Evolutionary conservation across 257 asterid genomes (phyloP), one percentile per base, ranked within the genome.

Genomic region (Solanum megistacrolobum): DNA sequence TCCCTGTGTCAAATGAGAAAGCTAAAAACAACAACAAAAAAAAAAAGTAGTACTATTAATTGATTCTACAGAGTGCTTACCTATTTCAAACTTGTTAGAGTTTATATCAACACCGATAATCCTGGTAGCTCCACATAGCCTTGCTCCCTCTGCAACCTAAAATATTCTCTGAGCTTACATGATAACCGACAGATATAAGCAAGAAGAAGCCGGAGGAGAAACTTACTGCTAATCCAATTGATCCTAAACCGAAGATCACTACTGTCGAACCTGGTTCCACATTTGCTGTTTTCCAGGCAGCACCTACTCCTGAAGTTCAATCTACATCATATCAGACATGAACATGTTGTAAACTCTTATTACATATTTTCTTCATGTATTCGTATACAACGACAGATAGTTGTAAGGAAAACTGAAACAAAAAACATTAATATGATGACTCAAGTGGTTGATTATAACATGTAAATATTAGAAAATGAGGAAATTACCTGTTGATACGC

Each of bases 141-240:
- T 92, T 32, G 97, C 94, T 69, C 99, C 99, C 89, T 95, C 98
- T n/a, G 99, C 99, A 89, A 95, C 99, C 99, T 95, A 66, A 43
- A 72, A 60, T 7, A 5, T 20, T 20, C 73, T n/a, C 46, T 2
- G 13, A n/a, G 35, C 4, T 76, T 76, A 85, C 38, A 34, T 4
- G 9, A n/a, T 76, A 38, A 38, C 23, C 23, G 1, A 9, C 36
- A 41, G 6, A 55, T 4, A 27, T 38, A 31, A 68, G 29, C 81
- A 69, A 86, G 48, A 31, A 6, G 32, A 6, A 71, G 72, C 5
- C 2, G 34, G 72, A 71, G 41, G 65, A 43, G 65, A 27, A n/a
- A 43, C 38, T 23, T 93, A 94, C 98, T 21, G 98, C 98, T 88
- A 97, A 90, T 89, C 99, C 99, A 18, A 96, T 95, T 12, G 96